phyloP scores from a whole-genome alignment of 495 filamentous ascomycete genomes.

The Platismatia glauca region DNA sequence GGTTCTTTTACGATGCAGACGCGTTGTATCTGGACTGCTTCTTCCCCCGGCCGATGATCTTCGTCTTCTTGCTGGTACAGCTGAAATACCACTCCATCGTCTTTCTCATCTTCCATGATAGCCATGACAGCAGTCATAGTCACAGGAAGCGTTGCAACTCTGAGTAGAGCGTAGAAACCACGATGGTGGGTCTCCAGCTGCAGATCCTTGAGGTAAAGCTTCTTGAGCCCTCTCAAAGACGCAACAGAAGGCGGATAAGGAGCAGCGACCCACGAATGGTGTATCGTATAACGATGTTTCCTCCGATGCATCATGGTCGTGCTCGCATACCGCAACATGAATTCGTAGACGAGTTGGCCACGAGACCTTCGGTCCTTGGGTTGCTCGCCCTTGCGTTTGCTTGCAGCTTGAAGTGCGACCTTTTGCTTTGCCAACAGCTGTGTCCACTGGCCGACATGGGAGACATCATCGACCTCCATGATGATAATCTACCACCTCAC shows the following conservation, averaged over 20 bases:
- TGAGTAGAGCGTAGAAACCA: constrained; percentile 36
- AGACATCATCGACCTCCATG: constrained; percentile 29
- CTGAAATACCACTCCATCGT: constrained; percentile 36
- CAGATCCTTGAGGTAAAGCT: constrained; percentile 30
- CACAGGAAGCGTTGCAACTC: constrained; percentile 32
- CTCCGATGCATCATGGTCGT: constrained; percentile 14
- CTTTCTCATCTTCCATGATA: constrained; percentile 44
- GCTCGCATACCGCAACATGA: constrained; percentile 22
- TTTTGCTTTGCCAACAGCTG: constrained; percentile 17
- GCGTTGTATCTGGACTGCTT: constrained; percentile 27
- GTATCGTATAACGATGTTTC: not conserved
- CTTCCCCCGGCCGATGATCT: constrained; percentile 14
- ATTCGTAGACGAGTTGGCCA: constrained; percentile 14
- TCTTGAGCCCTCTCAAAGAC: constrained; percentile 21
- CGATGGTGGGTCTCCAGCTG: constrained; percentile 44
- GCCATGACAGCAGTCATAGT: constrained; percentile 38
- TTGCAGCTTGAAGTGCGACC: constrained; percentile 18
- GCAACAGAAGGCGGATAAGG: constrained; percentile 24
- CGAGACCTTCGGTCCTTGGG: constrained; percentile 20
- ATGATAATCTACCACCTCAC: too few species aligned
- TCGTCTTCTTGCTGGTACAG: constrained; percentile 37
- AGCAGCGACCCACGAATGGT: constrained; percentile 9
- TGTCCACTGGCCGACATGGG: constrained; percentile 15
- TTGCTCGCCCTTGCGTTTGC: constrained; percentile 19
- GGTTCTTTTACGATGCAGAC: constrained; percentile 46